Evolutionary conservation across 116 monocot species (phyloP).

Genomic region (Papilionanthe hybrid): DNA sequence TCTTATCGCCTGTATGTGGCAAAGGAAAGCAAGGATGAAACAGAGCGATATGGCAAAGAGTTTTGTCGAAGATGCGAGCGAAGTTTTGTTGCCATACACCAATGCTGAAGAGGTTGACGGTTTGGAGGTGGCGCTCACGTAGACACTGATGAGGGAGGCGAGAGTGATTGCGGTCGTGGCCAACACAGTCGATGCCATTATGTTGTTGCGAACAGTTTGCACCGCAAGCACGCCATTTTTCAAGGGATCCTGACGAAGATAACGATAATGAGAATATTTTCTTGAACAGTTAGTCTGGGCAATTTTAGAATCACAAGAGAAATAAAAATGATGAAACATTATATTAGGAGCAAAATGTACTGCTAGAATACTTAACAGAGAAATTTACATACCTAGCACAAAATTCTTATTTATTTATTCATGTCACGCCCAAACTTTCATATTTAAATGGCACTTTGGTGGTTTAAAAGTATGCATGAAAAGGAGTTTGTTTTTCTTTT

Average conservation of each 20-base stretch:
- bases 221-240: constrained; percentile 53
- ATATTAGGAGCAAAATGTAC: no score
- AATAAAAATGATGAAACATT: no score
- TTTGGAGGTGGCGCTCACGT: constrained; percentile 34
- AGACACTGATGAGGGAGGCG: constrained; percentile 40
- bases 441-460: no score
- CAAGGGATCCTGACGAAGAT: constrained; percentile 20
- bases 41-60: constrained; percentile 66
- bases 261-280: not conserved
- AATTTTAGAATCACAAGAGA: no score
- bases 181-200: constrained; percentile 61
- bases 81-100: constrained; percentile 24
- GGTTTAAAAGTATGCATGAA: no score
- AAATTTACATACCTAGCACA: no score
- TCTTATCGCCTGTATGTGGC: constrained; percentile 62
- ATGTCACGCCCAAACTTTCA: no score
- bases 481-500: no score
- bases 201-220: constrained; percentile 58
- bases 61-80: constrained; percentile 27
- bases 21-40: constrained; percentile 75
- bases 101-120: not conserved
- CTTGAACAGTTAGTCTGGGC: no score
- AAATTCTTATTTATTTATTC: no score
- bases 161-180: constrained; percentile 54
- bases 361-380: no score